Percentiles rank a stretch among this genome's conserved stretches.
Evolutionary conservation across 176 grass and related monocot genomes (phyloP).

Genomic region (Zea luxurians): DNA sequence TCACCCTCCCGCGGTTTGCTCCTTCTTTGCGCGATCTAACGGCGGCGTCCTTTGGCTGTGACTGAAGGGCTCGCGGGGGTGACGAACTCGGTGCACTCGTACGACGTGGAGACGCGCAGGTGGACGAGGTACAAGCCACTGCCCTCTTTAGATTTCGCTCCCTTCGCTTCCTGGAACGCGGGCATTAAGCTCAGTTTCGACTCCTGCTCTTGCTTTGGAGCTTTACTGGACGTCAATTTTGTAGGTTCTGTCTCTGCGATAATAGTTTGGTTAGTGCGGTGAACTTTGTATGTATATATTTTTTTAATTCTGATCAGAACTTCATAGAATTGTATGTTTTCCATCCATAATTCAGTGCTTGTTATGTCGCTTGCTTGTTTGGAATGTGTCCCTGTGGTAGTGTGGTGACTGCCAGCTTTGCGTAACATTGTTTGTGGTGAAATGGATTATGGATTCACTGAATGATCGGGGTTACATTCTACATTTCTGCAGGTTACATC

Average conservation of each 20-base stretch:
- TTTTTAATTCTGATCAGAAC: not conserved
- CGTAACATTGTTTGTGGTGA: not conserved
- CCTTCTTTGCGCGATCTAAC: slow-evolving; percentile 31
- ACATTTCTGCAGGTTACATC: slow-evolving; percentile 53
- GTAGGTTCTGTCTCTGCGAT: not conserved
- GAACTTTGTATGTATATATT: slow-evolving; percentile 15
- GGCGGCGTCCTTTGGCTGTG: not conserved
- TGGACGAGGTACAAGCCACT: slow-evolving; percentile 66
- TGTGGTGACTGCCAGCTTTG: not conserved
- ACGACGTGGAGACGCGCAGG: slow-evolving; percentile 68
- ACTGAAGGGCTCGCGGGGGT: slow-evolving; percentile 83
- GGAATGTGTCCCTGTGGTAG: not conserved
- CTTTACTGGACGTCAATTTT: not conserved
- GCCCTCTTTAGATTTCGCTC: not conserved
- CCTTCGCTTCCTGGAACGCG: not conserved
- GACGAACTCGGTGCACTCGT: slow-evolving; percentile 92
- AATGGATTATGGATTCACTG: not conserved
- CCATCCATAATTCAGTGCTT: not conserved
- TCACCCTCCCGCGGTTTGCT: not conserved
- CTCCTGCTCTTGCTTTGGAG: not conserved
- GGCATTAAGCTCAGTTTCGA: slow-evolving; percentile 23
- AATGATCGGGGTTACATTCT: slow-evolving; percentile 13
- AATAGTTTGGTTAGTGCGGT: not conserved
- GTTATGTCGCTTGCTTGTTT: not conserved
- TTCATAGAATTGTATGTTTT: slow-evolving; percentile 11